Percentiles rank a stretch among this genome's conserved stretches.
These are phyloP conservation scores for Mycena vulgaris DNA, from an alignment of 768 basidiomycete genomes.

Conservation along the genomic window DNA sequence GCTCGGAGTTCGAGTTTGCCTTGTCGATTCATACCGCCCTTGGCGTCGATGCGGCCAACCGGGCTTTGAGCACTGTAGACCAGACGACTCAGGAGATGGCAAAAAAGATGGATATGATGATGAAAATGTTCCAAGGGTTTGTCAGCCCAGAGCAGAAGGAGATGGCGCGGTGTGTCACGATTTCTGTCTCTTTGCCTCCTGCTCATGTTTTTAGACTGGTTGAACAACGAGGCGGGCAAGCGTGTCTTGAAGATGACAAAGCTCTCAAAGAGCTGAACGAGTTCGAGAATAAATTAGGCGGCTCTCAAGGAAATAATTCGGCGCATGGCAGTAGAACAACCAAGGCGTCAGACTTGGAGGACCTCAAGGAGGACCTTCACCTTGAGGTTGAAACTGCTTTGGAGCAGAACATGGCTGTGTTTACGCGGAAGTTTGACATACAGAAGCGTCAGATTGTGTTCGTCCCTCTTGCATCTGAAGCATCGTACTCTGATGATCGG, in stretches of 20 bases:
- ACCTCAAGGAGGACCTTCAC: slow-evolving; percentile 42
- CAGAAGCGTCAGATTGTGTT: slow-evolving; percentile 47
- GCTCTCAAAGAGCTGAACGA: slow-evolving; percentile 42
- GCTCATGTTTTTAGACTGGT: slow-evolving; percentile 34
- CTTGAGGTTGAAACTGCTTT: slow-evolving; percentile 45
- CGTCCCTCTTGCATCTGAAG: not conserved
- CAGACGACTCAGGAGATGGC: slow-evolving; percentile 33
- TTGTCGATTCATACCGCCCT: slow-evolving; percentile 47
- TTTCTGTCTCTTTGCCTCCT: not conserved
- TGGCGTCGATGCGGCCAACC: slow-evolving; percentile 36
- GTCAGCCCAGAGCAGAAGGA: slow-evolving; percentile 44
- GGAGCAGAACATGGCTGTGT: slow-evolving; percentile 45
- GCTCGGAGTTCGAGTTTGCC: slow-evolving; percentile 46
- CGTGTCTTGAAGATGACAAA: slow-evolving; percentile 41
- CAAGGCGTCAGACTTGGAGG: slow-evolving; percentile 17
- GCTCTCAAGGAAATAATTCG: not conserved
- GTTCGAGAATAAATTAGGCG: slow-evolving; percentile 24
- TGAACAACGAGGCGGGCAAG: slow-evolving; percentile 42
- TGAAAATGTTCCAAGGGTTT: slow-evolving; percentile 42
- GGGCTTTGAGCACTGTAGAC: slow-evolving; percentile 13
- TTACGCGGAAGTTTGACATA: slow-evolving; percentile 51
- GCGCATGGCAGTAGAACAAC: not conserved
- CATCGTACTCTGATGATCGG: not conserved
- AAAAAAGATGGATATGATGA: slow-evolving; percentile 41
- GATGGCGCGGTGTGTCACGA: slow-evolving; percentile 30